Evolutionary conservation across 495 filamentous ascomycete species (phyloP), one percentile per base, ranked within the genome.

Genomic region (Neurospora discreta): DNA sequence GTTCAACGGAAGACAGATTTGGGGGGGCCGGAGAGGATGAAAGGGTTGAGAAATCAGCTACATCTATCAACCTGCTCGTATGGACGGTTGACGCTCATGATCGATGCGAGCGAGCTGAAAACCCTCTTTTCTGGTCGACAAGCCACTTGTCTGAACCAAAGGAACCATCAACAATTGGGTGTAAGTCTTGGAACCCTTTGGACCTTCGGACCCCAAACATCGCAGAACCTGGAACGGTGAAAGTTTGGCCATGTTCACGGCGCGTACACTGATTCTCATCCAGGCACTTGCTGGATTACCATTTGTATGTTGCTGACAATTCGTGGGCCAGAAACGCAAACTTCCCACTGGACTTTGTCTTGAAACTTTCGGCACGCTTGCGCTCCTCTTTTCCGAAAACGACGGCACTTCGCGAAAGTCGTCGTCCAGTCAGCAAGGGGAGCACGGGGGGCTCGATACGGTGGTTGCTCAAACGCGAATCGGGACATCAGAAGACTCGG

Each of bases 321-420:
- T 11, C 5, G 5, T 36, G 5, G 6, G 0, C 38, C 16, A 39
- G 39, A 30, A 42, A 16, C 20, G 43, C 70, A 6, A 52, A 77
- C 13, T 79, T 83, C 15, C 82, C 81, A 1, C 33, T 73, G 1
- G 76, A 69, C 15, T 77, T 87, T 3, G 39, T 81, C 8, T 75
- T 82, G 85, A 87, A 73, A 87, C 84, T 3, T 75, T 87, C 10
- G 72, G 72, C 39, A 85, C 84, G 0, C 71, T 86, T 5, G 75
- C 83, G 5, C 81, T 87, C 7, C 80, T 85, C 18, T 77, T 86
- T 38, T 84, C 84, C 18, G 78, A 79, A 68, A 72, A 73, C 33
- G 75, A 82, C 40, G 71, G 72, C 46, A 68, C 75, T 15, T 41
- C 75, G 2, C 72, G 70, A 13, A 73, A 42, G 20, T 80, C 78